A percentile compares a stretch with the other conserved stretches of the same genome.
Evolutionary conservation across 345 rosid species (phyloP).

Genomic region (Aquilaria yunnanensis): DNA sequence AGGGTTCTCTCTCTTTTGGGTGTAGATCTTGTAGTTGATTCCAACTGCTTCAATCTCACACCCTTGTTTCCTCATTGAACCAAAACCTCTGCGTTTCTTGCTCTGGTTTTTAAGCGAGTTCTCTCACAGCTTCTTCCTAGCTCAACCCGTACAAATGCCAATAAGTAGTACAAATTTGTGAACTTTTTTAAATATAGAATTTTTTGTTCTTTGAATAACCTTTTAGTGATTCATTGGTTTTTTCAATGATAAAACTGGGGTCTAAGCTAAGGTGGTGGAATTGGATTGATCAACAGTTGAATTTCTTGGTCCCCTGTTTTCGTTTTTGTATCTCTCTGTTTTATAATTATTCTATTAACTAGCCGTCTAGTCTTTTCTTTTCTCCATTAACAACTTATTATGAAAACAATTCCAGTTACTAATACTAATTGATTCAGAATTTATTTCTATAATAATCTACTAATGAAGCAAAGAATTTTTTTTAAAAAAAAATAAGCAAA

Average conservation of each 20-base stretch:
- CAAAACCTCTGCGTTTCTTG: conserved; percentile 15
- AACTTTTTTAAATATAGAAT: neutral
- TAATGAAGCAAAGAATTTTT: neutral
- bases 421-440: no score
- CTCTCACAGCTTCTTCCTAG: conserved; percentile 6
- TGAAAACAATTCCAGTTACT: no score
- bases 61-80: conserved; percentile 73
- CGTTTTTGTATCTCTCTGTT: no score
- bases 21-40: conserved; percentile 53
- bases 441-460: no score
- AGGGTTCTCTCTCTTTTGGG: conserved; percentile 21
- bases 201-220: neutral
- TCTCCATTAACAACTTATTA: no score
- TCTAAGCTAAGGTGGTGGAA: neutral
- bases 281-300: no score
- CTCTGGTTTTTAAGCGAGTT: conserved; percentile 7
- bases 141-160: neutral
- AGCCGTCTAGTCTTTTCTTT: no score
- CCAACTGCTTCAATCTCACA: conserved; percentile 81
- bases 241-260: neutral
- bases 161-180: neutral
- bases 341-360: no score
- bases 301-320: no score
- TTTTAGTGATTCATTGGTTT: neutral
- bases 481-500: neutral